Evolutionary conservation across 805 yeast genomes (phyloP), one percentile per base, ranked within the genome.

Genomic region (Wickerhamiella australiensis): DNA sequence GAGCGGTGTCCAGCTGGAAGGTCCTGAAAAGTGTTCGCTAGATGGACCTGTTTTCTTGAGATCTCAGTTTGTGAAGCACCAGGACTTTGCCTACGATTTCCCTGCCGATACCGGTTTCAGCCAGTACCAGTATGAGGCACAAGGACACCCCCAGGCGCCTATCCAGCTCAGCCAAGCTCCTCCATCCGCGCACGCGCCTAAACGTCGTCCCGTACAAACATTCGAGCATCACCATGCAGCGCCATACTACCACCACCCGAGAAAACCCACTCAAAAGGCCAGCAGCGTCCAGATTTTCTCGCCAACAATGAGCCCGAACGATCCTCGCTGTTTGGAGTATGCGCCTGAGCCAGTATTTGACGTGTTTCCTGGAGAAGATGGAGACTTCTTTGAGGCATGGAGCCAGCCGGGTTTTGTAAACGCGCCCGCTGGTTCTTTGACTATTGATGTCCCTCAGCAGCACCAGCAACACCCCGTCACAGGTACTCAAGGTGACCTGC

Each of bases 11-110:
- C 13, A 8, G 23, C 41, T 45, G n/a, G 21, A 31, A 18, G 47
- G 47, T n/a, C 21, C 47, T 13, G 23, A 35, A n/a, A 23, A 11
- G n/a, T 45, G 47, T n/a, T 33, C 38, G 3, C n/a, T 33, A 5
- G 20, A 33, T 33, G 38, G 38, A 15, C 13, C 13, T 15, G 18
- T 33, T 5, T 33, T 15, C 15, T 4, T 33, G 20, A 5, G 15
- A 9, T 15, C 38, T 11, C 18, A 33, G 12, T n/a, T n/a, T 33
- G 38, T 15, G 11, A 33, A 33, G 13, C 20, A 20, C 20, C n/a
- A n/a, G n/a, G 38, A n/a, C 20, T 33, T 33, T 33, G 18, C n/a
- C 6, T 33, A 33, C 15, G 38, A 33, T 11, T 33, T 33, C 20
- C 20, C 38, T 5, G 18, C 5, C 15, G 18, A 33, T n/a, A 4